phyloP scores from a whole-genome alignment of 1,284 basidiomycete species.

The Paramarasmius palmivorus region DNA sequence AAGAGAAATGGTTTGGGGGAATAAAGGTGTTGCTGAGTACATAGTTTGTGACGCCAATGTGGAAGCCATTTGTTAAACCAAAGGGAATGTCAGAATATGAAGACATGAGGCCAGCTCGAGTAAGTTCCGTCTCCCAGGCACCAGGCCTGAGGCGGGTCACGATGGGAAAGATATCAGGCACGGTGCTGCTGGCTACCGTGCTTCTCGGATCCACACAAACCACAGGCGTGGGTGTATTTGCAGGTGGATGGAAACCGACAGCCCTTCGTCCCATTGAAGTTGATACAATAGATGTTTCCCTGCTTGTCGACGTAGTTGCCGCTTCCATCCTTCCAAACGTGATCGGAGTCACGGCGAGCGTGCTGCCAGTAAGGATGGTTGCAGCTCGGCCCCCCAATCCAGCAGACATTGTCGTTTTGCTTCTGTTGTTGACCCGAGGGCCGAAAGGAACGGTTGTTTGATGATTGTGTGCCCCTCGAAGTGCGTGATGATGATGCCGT shows the following conservation, averaged over 20 bases:
- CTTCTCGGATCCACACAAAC: neutral
- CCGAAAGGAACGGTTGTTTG: no score
- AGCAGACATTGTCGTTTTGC: no score
- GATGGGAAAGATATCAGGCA: conserved; percentile 5
- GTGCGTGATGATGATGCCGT: no score
- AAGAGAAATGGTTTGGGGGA: conserved; percentile 8
- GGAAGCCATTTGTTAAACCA: conserved; percentile 9
- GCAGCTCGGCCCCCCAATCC: neutral
- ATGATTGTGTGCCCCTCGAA: no score
- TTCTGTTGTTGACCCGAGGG: no score
- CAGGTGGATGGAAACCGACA: neutral
- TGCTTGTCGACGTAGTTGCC: neutral
- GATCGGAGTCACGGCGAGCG: neutral
- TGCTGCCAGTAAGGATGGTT: neutral
- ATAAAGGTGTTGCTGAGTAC: conserved; percentile 4
- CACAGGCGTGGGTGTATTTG: neutral
- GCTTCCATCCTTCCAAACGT: neutral
- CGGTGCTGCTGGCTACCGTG: neutral
- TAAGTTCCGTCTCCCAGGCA: conserved; percentile 5
- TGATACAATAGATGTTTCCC: neutral
- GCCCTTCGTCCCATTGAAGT: neutral
- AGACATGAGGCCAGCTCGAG: conserved; percentile 1
- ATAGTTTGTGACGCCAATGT: conserved; percentile 9
- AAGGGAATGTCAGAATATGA: conserved; percentile 6
- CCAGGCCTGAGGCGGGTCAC: conserved; percentile 6